phyloP scores from a whole-genome alignment of 2,329 filamentous ascomycete species.

The Arthrocladium fulminans region DNA sequence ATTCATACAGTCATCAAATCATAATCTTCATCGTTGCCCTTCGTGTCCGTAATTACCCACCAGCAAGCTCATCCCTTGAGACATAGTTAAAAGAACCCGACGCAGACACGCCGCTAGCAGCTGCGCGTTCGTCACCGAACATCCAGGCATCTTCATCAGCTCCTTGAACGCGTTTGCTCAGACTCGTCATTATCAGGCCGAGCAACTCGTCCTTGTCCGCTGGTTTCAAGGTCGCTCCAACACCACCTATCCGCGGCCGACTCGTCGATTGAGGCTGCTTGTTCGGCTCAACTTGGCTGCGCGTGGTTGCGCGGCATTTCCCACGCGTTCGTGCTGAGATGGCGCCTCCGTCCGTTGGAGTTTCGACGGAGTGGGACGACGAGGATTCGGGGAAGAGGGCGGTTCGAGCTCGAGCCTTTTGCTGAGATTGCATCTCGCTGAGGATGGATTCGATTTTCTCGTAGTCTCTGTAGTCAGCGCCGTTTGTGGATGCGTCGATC shows the following conservation, averaged over 20 bases:
- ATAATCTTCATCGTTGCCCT: not conserved
- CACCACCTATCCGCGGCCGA: slow-evolving; percentile 2
- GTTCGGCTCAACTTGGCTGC: slow-evolving; percentile 13
- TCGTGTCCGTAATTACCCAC: not conserved
- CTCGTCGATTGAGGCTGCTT: not conserved
- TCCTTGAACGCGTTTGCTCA: slow-evolving; percentile 62
- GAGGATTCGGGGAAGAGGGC: slow-evolving; percentile 2
- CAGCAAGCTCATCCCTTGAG: not conserved
- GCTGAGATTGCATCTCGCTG: slow-evolving; percentile 18
- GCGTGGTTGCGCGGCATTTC: slow-evolving; percentile 23
- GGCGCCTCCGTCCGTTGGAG: slow-evolving; percentile 39
- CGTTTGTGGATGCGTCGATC: slow-evolving; percentile 6
- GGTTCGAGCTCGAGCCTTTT: slow-evolving; percentile 15
- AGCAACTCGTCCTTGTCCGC: slow-evolving; percentile 51
- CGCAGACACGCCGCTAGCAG: slow-evolving; percentile 2
- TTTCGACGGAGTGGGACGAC: not conserved
- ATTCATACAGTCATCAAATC: too few species aligned
- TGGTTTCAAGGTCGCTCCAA: slow-evolving; percentile 4
- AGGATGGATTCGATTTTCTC: slow-evolving; percentile 18
- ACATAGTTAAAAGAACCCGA: slow-evolving; percentile 1
- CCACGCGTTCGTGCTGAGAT: slow-evolving; percentile 36
- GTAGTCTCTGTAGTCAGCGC: slow-evolving; percentile 15
- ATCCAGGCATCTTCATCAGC: slow-evolving; percentile 84
- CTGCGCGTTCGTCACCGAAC: slow-evolving; percentile 45
- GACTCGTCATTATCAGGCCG: slow-evolving; percentile 58